Evolutionary conservation across 441 rosid species (phyloP).

Genomic region (Eutrema salsugineum): DNA sequence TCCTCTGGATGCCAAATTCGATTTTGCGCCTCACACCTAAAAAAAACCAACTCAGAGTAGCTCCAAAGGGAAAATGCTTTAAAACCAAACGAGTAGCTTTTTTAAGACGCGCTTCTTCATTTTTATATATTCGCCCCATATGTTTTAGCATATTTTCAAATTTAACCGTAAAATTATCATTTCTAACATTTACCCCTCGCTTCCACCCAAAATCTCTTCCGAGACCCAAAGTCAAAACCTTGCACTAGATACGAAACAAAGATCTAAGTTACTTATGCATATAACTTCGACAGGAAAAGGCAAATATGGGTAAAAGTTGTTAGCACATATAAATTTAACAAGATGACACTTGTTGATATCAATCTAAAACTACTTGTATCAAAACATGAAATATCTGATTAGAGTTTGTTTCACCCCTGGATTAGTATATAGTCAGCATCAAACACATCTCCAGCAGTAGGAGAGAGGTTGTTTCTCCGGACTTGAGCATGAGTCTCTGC

Average conservation of each 20-base stretch:
- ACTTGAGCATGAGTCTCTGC: slow-evolving; percentile 97
- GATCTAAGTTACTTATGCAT: neutral
- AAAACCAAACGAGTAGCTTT: slow-evolving; percentile 15
- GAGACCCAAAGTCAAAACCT: neutral
- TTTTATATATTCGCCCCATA: slow-evolving; percentile 8
- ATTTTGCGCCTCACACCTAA: neutral
- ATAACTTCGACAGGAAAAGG: neutral
- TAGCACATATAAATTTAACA: neutral
- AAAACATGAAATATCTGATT: neutral
- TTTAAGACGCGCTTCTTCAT: slow-evolving; percentile 18
- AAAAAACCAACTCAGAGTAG: slow-evolving; percentile 1
- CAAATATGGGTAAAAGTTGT: neutral
- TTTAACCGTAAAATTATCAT: neutral
- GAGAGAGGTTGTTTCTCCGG: slow-evolving; percentile 63
- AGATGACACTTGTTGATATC: neutral
- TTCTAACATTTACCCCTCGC: neutral
- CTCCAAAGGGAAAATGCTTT: neutral
- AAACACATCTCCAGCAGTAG: slow-evolving; percentile 74
- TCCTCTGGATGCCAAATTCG: slow-evolving; percentile 10
- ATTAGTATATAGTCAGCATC: slow-evolving; percentile 62
- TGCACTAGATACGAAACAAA: neutral
- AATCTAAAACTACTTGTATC: neutral
- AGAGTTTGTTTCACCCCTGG: slow-evolving; percentile 36
- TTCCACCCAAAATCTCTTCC: neutral
- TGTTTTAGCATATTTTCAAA: neutral